phyloP scores from a whole-genome alignment of 2,329 filamentous ascomycete species.

The Aspergillus vadensis region DNA sequence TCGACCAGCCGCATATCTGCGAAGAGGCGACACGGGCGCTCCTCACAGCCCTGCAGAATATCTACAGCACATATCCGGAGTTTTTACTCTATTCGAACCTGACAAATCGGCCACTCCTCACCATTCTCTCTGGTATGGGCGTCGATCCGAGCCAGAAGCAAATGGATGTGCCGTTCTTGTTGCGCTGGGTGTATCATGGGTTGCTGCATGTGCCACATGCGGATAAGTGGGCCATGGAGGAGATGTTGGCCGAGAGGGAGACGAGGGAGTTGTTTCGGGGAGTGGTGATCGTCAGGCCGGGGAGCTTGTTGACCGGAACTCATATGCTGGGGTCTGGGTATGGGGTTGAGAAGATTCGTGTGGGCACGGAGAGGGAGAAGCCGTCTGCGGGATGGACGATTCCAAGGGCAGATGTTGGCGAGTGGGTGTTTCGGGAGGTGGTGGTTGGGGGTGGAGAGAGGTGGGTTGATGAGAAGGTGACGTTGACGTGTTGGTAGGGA shows the following conservation, averaged over 20 bases:
- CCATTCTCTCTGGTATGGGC: conserved; percentile 5
- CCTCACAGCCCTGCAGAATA: no score
- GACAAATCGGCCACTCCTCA: conserved; percentile 18
- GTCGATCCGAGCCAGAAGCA: conserved; percentile 9
- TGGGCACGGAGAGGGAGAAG: background rate
- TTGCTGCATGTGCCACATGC: conserved; percentile 36
- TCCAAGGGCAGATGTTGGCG: background rate
- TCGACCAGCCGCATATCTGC: conserved; percentile 25
- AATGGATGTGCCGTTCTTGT: conserved; percentile 34
- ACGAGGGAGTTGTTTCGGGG: conserved; percentile 23
- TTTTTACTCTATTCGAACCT: no score
- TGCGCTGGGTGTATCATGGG: conserved; percentile 36
- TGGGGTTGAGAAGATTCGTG: background rate
- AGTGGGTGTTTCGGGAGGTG: background rate
- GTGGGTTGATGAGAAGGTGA: background rate
- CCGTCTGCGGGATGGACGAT: background rate
- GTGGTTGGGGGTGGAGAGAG: background rate
- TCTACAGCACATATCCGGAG: no score
- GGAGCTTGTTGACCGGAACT: conserved; percentile 31
- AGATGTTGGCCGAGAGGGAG: conserved; percentile 21
- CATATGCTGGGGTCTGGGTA: background rate
- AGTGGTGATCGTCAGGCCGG: conserved; percentile 25
- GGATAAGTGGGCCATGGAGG: conserved; percentile 41
- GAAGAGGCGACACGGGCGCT: conserved; percentile 30
- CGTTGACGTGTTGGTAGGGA: no score